Base-by-base conservation (phyloP, 305 asterid genomes). In the Solanum hybrid region DNA sequence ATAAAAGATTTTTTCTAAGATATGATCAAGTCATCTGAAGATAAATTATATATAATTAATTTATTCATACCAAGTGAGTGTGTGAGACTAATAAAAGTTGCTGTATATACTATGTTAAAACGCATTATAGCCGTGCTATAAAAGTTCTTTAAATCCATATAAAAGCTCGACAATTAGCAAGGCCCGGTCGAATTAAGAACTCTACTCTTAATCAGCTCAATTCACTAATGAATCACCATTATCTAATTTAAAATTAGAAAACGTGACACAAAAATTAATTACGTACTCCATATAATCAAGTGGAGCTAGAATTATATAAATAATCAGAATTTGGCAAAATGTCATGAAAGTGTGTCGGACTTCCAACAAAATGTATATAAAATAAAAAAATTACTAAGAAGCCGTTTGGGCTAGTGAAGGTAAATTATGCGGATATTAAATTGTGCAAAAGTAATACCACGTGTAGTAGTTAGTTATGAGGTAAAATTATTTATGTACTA, bases 281-380 rank as follows among this genome's bases (percentile, higher is more conserved):
- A 6, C 1, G 4, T 16, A 78, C 31, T 78, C 17, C 20, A 35
- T 78, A 3, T 78, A 22, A 46, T 46, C 11, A 78, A 84, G 42
- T 51, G 87, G 75, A 29, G 13, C 20, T 10, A 17, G 16, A 84
- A 36, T 35, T 78, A 78, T 36, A 26, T 37, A 51, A 17, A 1
- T 5, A 51, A 51, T 84, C 38, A 51, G 87, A 82, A 6, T 82
- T 29, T 1, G 11, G 73, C 40, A 6, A 29, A 3, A 46, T 42
- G 7, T 81, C 26, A 14, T 42, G 37, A 80, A 40, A 80, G 36
- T 84, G 75, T 20, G 29, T 85, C n/a, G 90, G 89, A 89, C 14
- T 84, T 90, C 92, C 91, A 89, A 78, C 32, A 87, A 76, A 16
- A 35, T 34, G 66, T 66, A 40, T 38, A 38, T 87, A 8, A 75